phyloP scores from a whole-genome alignment of 1,284 basidiomycete species.

The Sanghuangporus sanghuang region DNA sequence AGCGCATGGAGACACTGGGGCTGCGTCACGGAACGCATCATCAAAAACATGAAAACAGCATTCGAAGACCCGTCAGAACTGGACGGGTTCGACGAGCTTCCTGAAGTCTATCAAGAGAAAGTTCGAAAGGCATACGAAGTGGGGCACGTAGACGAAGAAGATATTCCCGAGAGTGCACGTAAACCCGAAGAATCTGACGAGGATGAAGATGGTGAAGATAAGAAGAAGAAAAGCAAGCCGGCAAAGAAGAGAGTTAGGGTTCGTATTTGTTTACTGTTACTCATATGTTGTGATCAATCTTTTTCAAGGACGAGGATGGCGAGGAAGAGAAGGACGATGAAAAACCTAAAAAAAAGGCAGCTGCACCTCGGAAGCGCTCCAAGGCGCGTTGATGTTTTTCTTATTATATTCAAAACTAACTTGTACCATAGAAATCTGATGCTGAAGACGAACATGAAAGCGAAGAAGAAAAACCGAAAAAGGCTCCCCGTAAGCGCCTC shows the following conservation, averaged over 20 bases:
- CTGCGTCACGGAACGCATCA: conserved; percentile 65
- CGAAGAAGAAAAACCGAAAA: conserved; percentile 34
- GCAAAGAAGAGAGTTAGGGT: conserved; percentile 30
- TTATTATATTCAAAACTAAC: background rate
- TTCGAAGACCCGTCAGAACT: conserved; percentile 58
- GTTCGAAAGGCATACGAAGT: conserved; percentile 65
- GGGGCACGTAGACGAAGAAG: conserved; percentile 72
- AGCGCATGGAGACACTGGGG: conserved; percentile 83
- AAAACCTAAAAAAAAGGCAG: conserved; percentile 29
- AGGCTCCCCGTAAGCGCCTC: conserved; percentile 21
- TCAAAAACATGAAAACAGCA: conserved; percentile 67
- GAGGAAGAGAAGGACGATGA: conserved; percentile 26
- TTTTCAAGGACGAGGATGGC: conserved; percentile 24
- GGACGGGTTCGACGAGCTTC: conserved; percentile 69
- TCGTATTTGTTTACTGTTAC: conserved; percentile 4
- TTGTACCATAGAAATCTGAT: conserved; percentile 28
- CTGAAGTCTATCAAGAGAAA: conserved; percentile 59
- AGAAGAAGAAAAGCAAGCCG: conserved; percentile 32
- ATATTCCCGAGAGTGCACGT: conserved; percentile 67
- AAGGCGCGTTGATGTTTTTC: conserved; percentile 22
- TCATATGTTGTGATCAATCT: conserved; percentile 14
- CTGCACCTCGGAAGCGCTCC: conserved; percentile 26
- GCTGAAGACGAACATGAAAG: conserved; percentile 30
- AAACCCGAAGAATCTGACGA: conserved; percentile 49
- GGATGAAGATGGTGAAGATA: conserved; percentile 36